Conservation (phyloP, 176 grass and related monocot genomes). For the Oryza officinalis region DNA sequence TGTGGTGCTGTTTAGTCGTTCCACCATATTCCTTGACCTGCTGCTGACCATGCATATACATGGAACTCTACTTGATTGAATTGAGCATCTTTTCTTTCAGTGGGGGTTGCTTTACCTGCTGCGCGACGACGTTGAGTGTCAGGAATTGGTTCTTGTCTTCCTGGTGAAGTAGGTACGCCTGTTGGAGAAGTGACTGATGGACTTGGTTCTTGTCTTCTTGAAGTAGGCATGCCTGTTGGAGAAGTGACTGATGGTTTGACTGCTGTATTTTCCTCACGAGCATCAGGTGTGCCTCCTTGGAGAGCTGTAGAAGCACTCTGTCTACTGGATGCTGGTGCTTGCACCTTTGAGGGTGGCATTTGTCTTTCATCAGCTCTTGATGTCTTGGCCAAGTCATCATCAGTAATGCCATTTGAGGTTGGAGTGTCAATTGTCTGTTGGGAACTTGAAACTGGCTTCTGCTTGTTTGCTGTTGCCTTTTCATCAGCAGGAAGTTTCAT, state of each 20-base stretch:
- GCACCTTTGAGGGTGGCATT: neutral
- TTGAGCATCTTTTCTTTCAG: neutral
- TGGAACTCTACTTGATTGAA: neutral
- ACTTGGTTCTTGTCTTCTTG: constrained; percentile 10
- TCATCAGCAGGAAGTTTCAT: neutral
- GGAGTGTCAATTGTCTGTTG: constrained; percentile 16
- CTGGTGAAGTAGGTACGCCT: neutral
- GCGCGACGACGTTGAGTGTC: neutral
- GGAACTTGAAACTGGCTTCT: constrained; percentile 16
- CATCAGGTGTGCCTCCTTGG: constrained; percentile 9
- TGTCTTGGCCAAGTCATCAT: constrained; percentile 9
- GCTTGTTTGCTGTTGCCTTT: neutral
- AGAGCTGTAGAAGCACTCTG: neutral
- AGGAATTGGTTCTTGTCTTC: constrained; percentile 19
- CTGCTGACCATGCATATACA: neutral
- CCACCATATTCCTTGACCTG: neutral
- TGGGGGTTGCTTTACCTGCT: constrained; percentile 29
- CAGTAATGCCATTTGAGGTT: neutral
- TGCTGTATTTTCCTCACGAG: neutral
- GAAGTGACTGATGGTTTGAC: neutral
- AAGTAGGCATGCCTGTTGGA: constrained; percentile 1
- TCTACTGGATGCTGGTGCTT: constrained; percentile 21
- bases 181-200: neutral
- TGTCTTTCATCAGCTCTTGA: constrained; percentile 20
- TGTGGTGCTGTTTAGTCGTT: neutral